Percentiles rank a stretch among this genome's conserved stretches.
Evolutionary conservation across 225 moss, liverwort and hornwort species (phyloP).

Genomic region (Straminergon stramineum): DNA sequence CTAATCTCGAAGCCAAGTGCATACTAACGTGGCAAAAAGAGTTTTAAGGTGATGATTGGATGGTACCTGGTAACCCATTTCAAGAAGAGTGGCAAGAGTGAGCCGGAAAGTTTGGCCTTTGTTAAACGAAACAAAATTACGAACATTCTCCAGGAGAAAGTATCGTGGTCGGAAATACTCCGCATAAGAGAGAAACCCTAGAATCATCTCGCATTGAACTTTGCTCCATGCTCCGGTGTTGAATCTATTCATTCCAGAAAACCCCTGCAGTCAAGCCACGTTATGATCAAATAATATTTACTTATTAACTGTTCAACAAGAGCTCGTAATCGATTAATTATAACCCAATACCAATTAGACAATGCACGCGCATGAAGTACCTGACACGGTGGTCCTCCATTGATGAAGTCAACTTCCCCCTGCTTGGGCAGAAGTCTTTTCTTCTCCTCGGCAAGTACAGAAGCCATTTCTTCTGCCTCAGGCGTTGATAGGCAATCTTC

Average conservation of each 20-base stretch:
- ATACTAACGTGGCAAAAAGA: not conserved
- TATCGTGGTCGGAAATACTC: slow-evolving; percentile 95
- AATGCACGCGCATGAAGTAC: slow-evolving; percentile 14
- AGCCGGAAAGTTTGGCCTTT: slow-evolving; percentile 97
- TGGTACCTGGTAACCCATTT: slow-evolving; percentile 98
- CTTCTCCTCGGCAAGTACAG: slow-evolving; percentile 33
- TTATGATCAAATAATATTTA: not conserved
- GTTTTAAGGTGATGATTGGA: not conserved
- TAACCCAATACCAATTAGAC: not conserved
- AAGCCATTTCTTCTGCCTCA: slow-evolving; percentile 72
- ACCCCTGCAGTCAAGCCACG: slow-evolving; percentile 52
- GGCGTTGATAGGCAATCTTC: slow-evolving; percentile 80
- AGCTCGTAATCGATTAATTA: not conserved
- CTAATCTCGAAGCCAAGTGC: not conserved
- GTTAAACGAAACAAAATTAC: slow-evolving; percentile 94
- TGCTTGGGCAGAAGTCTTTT: slow-evolving; percentile 61
- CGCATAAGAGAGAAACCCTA: slow-evolving; percentile 79
- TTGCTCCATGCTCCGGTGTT: slow-evolving; percentile 95
- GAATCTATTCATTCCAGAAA: slow-evolving; percentile 98
- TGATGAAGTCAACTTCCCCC: slow-evolving; percentile 95
- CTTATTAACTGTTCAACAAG: not conserved
- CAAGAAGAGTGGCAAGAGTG: slow-evolving; percentile 75
- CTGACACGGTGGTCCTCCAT: slow-evolving; percentile 97
- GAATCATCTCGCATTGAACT: slow-evolving; percentile 99
- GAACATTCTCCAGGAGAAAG: slow-evolving; percentile 95